phyloP scores from a whole-genome alignment of 225 moss, liverwort and hornwort species.

The Rhytidiadelphus loreus region DNA sequence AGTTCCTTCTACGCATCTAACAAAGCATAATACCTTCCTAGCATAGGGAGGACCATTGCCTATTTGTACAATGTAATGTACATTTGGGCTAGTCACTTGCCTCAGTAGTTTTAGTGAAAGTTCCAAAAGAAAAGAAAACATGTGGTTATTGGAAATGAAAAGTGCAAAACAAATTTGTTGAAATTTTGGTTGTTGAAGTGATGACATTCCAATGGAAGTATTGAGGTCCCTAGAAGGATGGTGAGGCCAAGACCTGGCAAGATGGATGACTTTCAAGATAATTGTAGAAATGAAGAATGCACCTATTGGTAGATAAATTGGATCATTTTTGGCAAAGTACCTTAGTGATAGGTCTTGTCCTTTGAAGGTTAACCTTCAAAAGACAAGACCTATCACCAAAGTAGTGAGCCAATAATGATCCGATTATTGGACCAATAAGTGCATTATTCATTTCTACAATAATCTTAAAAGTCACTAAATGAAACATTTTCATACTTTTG shows the following conservation, averaged over 20 bases:
- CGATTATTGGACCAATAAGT: no score
- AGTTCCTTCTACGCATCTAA: no score
- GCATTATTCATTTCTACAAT: background rate
- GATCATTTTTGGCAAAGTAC: background rate
- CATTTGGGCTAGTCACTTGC: accelerated
- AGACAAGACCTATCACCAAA: background rate
- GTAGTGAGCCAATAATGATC: background rate
- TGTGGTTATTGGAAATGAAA: background rate
- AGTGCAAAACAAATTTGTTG: background rate
- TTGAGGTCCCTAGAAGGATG: background rate
- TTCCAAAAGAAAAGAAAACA: background rate
- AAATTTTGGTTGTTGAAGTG: background rate
- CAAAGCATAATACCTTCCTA: no score
- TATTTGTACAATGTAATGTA: no score
- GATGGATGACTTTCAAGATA: background rate
- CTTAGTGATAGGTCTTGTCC: background rate
- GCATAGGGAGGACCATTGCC: no score
- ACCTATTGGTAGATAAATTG: background rate
- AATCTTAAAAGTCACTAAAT: background rate
- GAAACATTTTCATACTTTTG: background rate
- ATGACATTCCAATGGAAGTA: background rate
- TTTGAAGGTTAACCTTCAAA: background rate
- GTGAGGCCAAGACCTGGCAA: accelerated
- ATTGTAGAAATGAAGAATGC: background rate
- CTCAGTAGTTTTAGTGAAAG: background rate